These are phyloP conservation scores for Populus davidiana DNA, from an alignment of 345 rosid species.

Conservation along the genomic window DNA sequence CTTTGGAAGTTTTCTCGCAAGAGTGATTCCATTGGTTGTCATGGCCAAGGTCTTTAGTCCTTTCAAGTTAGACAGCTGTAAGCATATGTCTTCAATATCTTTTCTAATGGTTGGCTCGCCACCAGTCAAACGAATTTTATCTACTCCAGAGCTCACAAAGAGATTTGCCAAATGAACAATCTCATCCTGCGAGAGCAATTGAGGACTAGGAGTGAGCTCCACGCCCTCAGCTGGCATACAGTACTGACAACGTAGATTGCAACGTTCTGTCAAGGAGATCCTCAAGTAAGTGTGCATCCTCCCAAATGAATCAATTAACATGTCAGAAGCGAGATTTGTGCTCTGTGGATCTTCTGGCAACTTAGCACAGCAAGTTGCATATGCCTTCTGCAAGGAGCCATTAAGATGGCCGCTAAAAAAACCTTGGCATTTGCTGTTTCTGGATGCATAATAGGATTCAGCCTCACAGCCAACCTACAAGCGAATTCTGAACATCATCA, in stretches of 20 bases:
- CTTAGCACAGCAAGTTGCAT: constrained; percentile 42
- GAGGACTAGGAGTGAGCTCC: constrained; percentile 71
- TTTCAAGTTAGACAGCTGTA: constrained; percentile 59
- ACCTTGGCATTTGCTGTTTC: background rate
- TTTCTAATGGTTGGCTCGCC: constrained; percentile 91
- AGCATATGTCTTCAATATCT: constrained; percentile 76
- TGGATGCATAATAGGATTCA: constrained; percentile 4
- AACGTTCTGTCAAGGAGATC: constrained; percentile 85
- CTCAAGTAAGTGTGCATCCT: constrained; percentile 84
- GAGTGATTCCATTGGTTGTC: constrained; percentile 86
- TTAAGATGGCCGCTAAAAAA: background rate
- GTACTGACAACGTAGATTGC: constrained; percentile 92
- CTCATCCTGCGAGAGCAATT: constrained; percentile 59
- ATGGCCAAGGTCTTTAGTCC: constrained; percentile 80
- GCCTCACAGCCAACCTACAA: constrained; percentile 19
- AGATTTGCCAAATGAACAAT: constrained; percentile 65
- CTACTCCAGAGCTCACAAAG: constrained; percentile 76
- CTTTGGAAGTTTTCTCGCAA: constrained; percentile 74
- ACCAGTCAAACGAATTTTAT: constrained; percentile 89
- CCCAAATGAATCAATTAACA: constrained; percentile 86
- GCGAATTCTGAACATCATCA: background rate
- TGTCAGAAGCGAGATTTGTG: constrained; percentile 53
- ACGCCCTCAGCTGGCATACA: constrained; percentile 95
- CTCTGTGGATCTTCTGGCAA: constrained; percentile 35
- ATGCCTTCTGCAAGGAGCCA: constrained; percentile 14